Evolutionary conservation across 129 eudicot species (phyloP).

Genomic region (Solidago caesia): DNA sequence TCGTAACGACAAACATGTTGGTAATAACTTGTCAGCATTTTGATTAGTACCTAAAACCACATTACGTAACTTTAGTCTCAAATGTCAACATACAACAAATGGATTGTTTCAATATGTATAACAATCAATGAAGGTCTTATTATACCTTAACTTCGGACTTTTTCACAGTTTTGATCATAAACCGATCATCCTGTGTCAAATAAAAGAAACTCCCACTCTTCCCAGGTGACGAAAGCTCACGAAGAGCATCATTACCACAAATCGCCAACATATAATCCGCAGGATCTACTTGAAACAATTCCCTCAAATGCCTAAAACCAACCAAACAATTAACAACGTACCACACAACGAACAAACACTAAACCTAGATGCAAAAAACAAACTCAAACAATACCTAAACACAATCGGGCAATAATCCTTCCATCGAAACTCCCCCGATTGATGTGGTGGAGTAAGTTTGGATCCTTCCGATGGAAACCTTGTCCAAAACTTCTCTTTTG

Average conservation of each 20-base stretch:
- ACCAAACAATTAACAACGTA: background rate
- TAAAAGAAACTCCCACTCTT: conserved; percentile 98
- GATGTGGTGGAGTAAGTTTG: conserved; percentile 86
- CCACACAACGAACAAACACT: background rate
- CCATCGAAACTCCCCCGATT: conserved; percentile 88
- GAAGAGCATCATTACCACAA: conserved; percentile 91
- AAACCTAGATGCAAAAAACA: background rate
- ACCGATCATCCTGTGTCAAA: conserved; percentile 91
- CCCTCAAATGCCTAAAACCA: conserved; percentile 73
- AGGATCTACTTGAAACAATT: conserved; percentile 88
- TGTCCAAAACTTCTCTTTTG: conserved; percentile 95
- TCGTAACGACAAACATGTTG: conserved; percentile 81
- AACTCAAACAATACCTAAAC: conserved; percentile 63
- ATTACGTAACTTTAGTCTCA: conserved; percentile 14
- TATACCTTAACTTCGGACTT: conserved; percentile 97
- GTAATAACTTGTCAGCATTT: conserved; percentile 93
- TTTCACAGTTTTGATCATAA: conserved; percentile 95
- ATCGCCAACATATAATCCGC: conserved; percentile 98
- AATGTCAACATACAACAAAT: background rate
- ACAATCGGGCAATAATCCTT: conserved; percentile 94
- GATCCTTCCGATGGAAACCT: conserved; percentile 95
- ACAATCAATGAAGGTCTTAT: background rate
- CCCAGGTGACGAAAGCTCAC: conserved; percentile 98
- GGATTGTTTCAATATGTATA: background rate
- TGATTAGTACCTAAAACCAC: conserved; percentile 65